A percentile compares a stretch with the other conserved stretches of the same genome.
Evolutionary conservation across 768 basidiomycete genomes (phyloP).

Genomic region (Termitomyces heimii): DNA sequence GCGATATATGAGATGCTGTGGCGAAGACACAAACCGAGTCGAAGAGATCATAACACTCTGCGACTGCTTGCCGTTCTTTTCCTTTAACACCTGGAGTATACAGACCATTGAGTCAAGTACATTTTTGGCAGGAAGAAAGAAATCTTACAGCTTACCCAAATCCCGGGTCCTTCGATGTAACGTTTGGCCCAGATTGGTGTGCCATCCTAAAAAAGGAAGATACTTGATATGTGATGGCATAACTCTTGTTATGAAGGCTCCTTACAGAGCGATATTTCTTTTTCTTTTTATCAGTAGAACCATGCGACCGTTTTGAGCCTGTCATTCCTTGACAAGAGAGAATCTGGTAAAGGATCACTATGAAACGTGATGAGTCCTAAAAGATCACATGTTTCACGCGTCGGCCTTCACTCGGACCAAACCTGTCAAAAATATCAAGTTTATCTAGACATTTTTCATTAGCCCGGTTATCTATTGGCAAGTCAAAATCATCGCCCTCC

Average conservation of each 20-base stretch:
- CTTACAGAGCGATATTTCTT: constrained; percentile 50
- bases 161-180: constrained; percentile 71
- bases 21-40: constrained; percentile 48
- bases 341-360: too few relatives aligned
- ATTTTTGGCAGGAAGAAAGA: neutral
- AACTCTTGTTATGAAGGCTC: neutral
- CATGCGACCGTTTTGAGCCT: neutral
- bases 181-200: constrained; percentile 61
- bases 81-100: constrained; percentile 55
- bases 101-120: neutral
- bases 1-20: neutral
- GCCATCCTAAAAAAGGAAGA: constrained; percentile 44
- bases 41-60: constrained; percentile 75
- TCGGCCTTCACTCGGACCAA: neutral
- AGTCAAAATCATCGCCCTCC: too few relatives aligned
- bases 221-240: neutral
- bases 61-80: constrained; percentile 72
- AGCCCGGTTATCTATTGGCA: too few relatives aligned
- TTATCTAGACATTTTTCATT: too few relatives aligned
- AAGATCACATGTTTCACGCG: neutral
- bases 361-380: neutral
- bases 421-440: too few relatives aligned
- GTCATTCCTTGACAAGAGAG: constrained; percentile 3
- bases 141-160: constrained; percentile 72
- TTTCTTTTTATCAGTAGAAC: constrained; percentile 24